Percentiles rank a stretch among this genome's conserved stretches.
Conservation (phyloP, 768 basidiomycete species). For the Rhodotorula kratochvilovae region DNA sequence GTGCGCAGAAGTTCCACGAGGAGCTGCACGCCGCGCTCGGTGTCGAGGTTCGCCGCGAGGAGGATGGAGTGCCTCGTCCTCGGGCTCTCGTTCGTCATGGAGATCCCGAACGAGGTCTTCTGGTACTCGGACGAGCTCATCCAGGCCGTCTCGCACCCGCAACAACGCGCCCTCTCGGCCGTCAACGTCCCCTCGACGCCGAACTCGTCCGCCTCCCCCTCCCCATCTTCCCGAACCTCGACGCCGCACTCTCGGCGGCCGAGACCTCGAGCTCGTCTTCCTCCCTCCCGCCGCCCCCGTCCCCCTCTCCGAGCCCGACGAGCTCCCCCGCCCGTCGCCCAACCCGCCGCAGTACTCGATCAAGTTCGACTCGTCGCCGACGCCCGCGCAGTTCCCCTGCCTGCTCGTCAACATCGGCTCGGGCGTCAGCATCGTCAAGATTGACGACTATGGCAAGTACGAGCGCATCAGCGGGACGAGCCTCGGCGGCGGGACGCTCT, state of each 20-base stretch:
- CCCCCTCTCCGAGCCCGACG: conserved; percentile 34
- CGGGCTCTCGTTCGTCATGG: conserved; percentile 89
- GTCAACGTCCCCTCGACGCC: conserved; percentile 30
- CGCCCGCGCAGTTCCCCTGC: conserved; percentile 80
- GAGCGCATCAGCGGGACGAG: conserved; percentile 97
- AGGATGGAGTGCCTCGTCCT: conserved; percentile 99
- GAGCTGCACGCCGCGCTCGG: conserved; percentile 66
- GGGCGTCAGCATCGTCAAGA: conserved; percentile 94
- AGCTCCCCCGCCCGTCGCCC: conserved; percentile 78
- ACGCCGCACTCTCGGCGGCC: not conserved
- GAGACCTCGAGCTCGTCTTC: not conserved
- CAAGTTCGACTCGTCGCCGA: conserved; percentile 75
- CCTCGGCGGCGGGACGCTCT: conserved; percentile 92
- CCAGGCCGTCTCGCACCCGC: conserved; percentile 54
- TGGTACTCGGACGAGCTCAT: conserved; percentile 98
- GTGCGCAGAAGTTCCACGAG: conserved; percentile 89
- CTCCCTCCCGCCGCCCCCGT: not conserved
- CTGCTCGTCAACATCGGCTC: conserved; percentile 96
- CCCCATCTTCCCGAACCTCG: conserved; percentile 5
- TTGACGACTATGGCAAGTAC: conserved; percentile 88
- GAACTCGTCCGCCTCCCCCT: conserved; percentile 14
- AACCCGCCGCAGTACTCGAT: conserved; percentile 84
- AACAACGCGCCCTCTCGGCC: conserved; percentile 26
- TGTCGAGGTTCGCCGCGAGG: conserved; percentile 83
- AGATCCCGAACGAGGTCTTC: conserved; percentile 95